Conservation (phyloP, 139 green algal genomes). For the Coelastrella sp. region DNA sequence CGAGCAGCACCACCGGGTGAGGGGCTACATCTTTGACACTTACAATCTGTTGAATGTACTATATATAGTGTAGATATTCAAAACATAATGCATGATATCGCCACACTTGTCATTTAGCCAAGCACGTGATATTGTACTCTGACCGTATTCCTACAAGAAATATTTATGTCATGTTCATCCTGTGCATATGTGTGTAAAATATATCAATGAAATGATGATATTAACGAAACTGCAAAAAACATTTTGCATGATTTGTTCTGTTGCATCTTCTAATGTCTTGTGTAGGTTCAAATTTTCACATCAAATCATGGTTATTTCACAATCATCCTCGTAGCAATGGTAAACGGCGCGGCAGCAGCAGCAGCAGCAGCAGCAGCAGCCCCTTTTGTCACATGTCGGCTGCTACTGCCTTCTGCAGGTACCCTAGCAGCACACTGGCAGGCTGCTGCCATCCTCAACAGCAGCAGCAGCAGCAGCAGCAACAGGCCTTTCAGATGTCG, state of each 20-base stretch:
- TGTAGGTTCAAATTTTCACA: too few species aligned
- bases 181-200: too few species aligned
- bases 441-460: constrained; percentile 62
- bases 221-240: too few species aligned
- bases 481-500: constrained; percentile 38
- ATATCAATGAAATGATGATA: too few species aligned
- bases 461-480: constrained; percentile 25
- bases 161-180: too few species aligned
- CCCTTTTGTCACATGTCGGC: neutral
- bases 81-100: too few species aligned
- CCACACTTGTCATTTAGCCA: too few species aligned
- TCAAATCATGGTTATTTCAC: too few species aligned
- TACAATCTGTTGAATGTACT: neutral
- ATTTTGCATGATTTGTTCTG: too few species aligned
- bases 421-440: constrained; percentile 74
- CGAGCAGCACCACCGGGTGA: constrained; percentile 66
- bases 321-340: neutral
- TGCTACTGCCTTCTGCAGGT: constrained; percentile 28
- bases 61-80: neutral
- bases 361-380: neutral
- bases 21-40: neutral
- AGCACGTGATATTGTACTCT: too few species aligned
- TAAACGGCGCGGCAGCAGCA: neutral
- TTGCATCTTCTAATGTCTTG: too few species aligned
- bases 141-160: too few species aligned